Conservation (phyloP, 1,284 basidiomycete genomes). For the Pascua guehoae region DNA sequence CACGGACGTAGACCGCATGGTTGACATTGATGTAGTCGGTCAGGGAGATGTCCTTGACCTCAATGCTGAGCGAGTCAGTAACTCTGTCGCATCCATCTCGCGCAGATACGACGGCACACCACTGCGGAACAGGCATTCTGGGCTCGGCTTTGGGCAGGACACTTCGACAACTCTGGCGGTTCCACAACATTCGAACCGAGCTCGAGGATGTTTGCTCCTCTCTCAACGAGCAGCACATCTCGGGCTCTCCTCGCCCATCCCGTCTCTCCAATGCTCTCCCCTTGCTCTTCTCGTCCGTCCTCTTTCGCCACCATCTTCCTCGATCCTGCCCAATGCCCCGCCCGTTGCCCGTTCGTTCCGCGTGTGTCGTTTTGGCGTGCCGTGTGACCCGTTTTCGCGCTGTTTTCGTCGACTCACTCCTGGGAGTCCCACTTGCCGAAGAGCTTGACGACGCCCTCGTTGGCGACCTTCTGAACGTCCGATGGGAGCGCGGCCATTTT, state of each 20-base stretch:
- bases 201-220: too few relatives aligned
- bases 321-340: not conserved
- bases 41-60: conserved; percentile 98
- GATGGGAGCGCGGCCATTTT: conserved; percentile 62
- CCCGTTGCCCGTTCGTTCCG: not conserved
- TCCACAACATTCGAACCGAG: too few relatives aligned
- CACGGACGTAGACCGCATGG: conserved; percentile 87
- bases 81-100: too few relatives aligned
- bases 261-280: too few relatives aligned
- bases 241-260: too few relatives aligned
- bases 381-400: too few relatives aligned
- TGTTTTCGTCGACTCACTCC: conserved; percentile 64
- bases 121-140: too few relatives aligned
- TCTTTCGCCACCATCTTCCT: not conserved
- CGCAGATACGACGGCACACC: too few relatives aligned
- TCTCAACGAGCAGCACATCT: too few relatives aligned
- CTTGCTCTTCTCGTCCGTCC: not conserved
- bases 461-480: conserved; percentile 76
- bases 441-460: conserved; percentile 73
- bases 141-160: too few relatives aligned
- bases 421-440: conserved; percentile 96
- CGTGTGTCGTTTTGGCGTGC: too few relatives aligned
- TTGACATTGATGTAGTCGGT: conserved; percentile 99
- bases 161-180: too few relatives aligned
- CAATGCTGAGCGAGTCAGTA: conserved; percentile 61